Percentiles rank a stretch among this genome's conserved stretches.
Conservation (phyloP, 2,329 filamentous ascomycete species). For the Alternaria triticimaculans region DNA sequence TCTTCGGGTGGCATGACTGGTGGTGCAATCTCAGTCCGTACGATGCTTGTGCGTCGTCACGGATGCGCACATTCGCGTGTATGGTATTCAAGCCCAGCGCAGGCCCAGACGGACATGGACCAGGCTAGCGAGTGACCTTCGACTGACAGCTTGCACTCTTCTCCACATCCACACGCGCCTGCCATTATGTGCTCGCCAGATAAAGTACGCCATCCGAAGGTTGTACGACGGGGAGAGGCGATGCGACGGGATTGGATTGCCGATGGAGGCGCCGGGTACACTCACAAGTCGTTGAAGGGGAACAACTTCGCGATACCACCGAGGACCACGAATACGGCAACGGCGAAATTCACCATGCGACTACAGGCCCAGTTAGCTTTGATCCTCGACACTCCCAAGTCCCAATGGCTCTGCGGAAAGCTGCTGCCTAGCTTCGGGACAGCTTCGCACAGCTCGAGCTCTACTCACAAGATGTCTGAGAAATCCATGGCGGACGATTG, state of each 20-base stretch:
- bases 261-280: slow-evolving; percentile 41
- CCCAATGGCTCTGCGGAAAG: slow-evolving; percentile 11
- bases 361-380: slow-evolving; percentile 57
- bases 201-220: neutral
- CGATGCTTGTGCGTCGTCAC: neutral
- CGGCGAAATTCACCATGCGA: slow-evolving; percentile 90
- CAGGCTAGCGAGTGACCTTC: neutral
- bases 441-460: slow-evolving; percentile 14
- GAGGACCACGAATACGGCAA: slow-evolving; percentile 85
- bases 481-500: slow-evolving; percentile 72
- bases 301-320: slow-evolving; percentile 81
- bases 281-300: slow-evolving; percentile 49
- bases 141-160: neutral
- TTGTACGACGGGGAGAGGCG: neutral
- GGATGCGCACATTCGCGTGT: neutral
- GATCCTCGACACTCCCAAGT: neutral
- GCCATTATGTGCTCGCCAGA: neutral
- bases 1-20: neutral
- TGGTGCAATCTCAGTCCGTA: neutral
- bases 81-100: neutral
- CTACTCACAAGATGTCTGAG: slow-evolving; percentile 85
- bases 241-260: neutral
- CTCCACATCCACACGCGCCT: neutral
- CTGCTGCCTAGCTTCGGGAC: slow-evolving; percentile 29
- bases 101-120: neutral